Conservation (phyloP, 2,329 filamentous ascomycete species). For the Monilinia fructicola region DNA sequence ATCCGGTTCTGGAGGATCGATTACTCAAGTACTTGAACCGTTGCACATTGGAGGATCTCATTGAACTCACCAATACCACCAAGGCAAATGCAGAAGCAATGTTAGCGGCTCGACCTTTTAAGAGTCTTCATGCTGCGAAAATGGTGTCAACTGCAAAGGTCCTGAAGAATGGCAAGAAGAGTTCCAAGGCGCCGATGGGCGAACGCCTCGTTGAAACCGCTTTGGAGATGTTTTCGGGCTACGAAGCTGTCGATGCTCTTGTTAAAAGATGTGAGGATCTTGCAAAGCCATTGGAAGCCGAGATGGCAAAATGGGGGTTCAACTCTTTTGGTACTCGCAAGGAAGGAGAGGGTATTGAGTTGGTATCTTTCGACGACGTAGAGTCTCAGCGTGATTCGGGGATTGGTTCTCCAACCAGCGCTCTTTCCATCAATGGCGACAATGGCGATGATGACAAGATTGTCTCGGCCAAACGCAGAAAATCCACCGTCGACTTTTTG, state of each 20-base stretch:
- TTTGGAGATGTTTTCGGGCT: conserved; percentile 72
- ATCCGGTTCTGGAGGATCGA: conserved; percentile 49
- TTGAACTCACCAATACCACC: conserved; percentile 76
- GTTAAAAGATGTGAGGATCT: conserved; percentile 73
- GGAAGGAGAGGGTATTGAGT: conserved; percentile 55
- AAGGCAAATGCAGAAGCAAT: conserved; percentile 68
- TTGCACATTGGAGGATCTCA: conserved; percentile 71
- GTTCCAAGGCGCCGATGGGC: conserved; percentile 53
- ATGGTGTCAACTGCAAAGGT: conserved; percentile 56
- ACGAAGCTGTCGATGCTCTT: conserved; percentile 79
- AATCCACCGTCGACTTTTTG: conserved; percentile 36
- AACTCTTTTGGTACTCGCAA: conserved; percentile 61
- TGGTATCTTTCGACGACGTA: conserved; percentile 48
- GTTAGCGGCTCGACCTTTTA: conserved; percentile 73
- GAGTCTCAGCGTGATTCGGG: conserved; percentile 59
- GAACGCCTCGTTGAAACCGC: conserved; percentile 67
- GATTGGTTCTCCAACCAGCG: conserved; percentile 60
- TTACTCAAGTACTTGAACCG: conserved; percentile 82
- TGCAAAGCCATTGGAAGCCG: conserved; percentile 63
- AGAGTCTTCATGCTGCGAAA: conserved; percentile 62
- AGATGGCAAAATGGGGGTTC: conserved; percentile 68
- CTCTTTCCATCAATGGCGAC: conserved; percentile 40
- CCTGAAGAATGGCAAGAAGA: conserved; percentile 52
- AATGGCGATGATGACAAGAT: conserved; percentile 49
- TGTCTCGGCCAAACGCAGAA: conserved; percentile 30